A percentile compares a stretch with the other conserved stretches of the same genome.
Evolutionary conservation across 2,329 filamentous ascomycete genomes (phyloP).

Genomic region (Botrytis porri): DNA sequence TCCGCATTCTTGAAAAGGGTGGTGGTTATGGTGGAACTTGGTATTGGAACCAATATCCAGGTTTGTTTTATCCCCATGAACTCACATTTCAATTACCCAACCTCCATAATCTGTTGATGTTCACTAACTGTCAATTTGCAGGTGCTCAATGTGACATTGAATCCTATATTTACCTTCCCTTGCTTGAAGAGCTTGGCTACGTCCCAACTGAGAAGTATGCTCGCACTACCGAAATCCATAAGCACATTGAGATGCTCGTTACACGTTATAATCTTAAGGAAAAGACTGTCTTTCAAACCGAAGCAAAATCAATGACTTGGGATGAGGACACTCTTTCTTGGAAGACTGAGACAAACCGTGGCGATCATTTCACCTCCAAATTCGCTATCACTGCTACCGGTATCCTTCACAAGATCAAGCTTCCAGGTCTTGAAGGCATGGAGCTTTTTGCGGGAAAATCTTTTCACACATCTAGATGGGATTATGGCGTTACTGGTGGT

Average conservation of each 20-base stretch:
- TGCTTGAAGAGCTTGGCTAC: conserved; percentile 19
- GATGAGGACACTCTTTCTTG: conserved; percentile 51
- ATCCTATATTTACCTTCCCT: conserved; percentile 20
- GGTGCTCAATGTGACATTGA: conserved; percentile 21
- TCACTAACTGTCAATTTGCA: conserved; percentile 58
- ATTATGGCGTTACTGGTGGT: conserved; percentile 49
- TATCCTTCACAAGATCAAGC: conserved; percentile 56
- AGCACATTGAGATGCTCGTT: conserved; percentile 52
- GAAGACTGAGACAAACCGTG: conserved; percentile 49
- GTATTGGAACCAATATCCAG: conserved; percentile 56
- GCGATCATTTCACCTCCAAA: conserved; percentile 53
- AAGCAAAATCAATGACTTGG: conserved; percentile 53
- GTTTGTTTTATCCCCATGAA: conserved; percentile 40
- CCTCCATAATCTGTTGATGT: conserved; percentile 45
- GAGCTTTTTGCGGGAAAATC: conserved; percentile 45
- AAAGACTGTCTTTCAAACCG: conserved; percentile 56
- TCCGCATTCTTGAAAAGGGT: conserved; percentile 43
- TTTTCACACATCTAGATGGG: conserved; percentile 56
- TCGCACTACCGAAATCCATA: conserved; percentile 57
- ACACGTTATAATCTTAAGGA: conserved; percentile 53
- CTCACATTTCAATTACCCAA: neutral
- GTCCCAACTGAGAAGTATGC: conserved; percentile 56
- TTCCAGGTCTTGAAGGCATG: conserved; percentile 47
- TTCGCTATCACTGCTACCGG: conserved; percentile 58
- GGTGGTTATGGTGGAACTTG: conserved; percentile 47